Conservation (phyloP, 352 stramenopile species). For the Blastocystis sp. region DNA sequence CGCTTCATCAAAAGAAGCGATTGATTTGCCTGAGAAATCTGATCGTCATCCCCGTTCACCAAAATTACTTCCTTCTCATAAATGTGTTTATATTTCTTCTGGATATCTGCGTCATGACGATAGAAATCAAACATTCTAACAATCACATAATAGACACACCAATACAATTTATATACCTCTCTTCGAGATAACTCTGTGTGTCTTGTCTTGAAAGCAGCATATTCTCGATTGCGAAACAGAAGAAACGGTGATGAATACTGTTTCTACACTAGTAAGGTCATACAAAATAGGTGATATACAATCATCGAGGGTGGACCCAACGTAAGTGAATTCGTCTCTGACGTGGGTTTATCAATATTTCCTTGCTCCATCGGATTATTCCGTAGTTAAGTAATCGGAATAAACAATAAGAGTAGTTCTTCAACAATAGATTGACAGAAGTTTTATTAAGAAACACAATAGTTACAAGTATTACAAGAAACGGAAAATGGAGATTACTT, state of each 20-base stretch:
- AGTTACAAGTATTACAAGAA: background rate
- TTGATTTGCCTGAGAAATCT: conserved; percentile 28
- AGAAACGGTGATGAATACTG: background rate
- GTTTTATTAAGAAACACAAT: background rate
- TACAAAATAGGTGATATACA: background rate
- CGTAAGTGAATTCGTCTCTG: background rate
- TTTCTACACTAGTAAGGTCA: background rate
- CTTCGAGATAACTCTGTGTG: background rate
- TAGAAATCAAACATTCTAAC: conserved; percentile 55
- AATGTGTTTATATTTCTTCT: conserved; percentile 56
- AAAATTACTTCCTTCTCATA: conserved; percentile 36
- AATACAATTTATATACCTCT: conserved; percentile 37
- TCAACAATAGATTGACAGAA: background rate
- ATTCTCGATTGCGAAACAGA: conserved; percentile 51
- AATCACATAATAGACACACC: background rate
- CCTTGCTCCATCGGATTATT: too few species aligned
- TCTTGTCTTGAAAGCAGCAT: background rate
- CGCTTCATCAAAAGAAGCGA: background rate
- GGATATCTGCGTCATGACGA: conserved; percentile 29
- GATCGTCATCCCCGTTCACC: background rate
- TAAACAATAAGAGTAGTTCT: too few species aligned
- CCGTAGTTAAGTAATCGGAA: too few species aligned
- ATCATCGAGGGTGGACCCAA: background rate
- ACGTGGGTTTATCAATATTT: background rate
- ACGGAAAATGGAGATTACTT: too few species aligned